A percentile compares a stretch with the other conserved stretches of the same genome.
These are phyloP conservation scores for Daedaleopsis sinensis DNA, from an alignment of 768 basidiomycete genomes.

Conservation along the genomic window DNA sequence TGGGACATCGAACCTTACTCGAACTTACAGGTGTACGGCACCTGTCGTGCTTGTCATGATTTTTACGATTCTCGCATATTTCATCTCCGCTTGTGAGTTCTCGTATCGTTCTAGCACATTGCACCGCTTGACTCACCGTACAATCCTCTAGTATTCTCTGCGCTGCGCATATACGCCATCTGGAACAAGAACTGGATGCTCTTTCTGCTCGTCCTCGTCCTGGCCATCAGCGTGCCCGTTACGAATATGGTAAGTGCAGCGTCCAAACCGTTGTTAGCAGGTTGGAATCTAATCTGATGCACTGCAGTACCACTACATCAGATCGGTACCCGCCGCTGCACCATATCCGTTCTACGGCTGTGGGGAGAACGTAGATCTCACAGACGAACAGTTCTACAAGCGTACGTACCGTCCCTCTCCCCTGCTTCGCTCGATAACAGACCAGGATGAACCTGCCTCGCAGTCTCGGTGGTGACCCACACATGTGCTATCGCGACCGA, in stretches of 20 bases:
- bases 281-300: background rate
- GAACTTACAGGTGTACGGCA: constrained; percentile 1
- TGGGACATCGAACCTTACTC: background rate
- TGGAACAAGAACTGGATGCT: constrained; percentile 17
- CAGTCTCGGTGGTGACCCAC: constrained; percentile 9
- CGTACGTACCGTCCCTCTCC: background rate
- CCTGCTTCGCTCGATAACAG: background rate
- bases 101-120: background rate
- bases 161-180: constrained; percentile 12
- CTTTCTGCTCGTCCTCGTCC: background rate
- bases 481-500: constrained; percentile 12
- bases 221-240: constrained; percentile 5
- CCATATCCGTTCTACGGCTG: constrained; percentile 10
- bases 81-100: constrained; percentile 1
- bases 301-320: constrained; percentile 8
- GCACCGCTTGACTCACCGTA: background rate
- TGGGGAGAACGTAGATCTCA: background rate
- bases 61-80: constrained; percentile 8
- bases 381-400: background rate
- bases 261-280: background rate
- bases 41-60: constrained; percentile 11
- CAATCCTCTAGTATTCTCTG: constrained; percentile 5
- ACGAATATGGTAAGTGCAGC: constrained; percentile 10
- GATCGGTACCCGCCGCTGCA: constrained; percentile 1
- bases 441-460: background rate